phyloP scores from a whole-genome alignment of 164 flowering plant genomes.

The Litsea cubeba region DNA sequence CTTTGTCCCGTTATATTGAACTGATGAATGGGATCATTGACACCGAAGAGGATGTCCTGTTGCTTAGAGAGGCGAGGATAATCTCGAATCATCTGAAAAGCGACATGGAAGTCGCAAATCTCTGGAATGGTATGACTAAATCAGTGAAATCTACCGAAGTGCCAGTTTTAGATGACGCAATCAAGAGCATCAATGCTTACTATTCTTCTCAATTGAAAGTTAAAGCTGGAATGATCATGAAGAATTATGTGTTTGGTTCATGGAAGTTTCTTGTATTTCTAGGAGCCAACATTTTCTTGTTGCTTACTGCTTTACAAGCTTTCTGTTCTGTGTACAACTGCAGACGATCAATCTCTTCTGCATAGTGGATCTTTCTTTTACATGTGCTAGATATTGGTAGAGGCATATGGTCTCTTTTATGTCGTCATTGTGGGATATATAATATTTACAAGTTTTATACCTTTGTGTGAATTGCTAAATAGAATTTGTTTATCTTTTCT shows the following conservation, averaged over 20 bases:
- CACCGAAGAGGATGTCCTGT: constrained; percentile 19
- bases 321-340: constrained; percentile 16
- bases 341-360: neutral
- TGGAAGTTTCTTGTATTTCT: constrained; percentile 12
- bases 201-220: constrained; percentile 10
- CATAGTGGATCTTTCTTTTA: no score
- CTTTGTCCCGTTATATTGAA: constrained; percentile 20
- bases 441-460: no score
- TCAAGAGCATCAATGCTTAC: constrained; percentile 15
- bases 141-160: constrained; percentile 9
- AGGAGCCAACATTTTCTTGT: neutral
- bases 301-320: constrained; percentile 2
- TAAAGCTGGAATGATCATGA: constrained; percentile 1
- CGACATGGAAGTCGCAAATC: constrained; percentile 14
- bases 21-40: constrained; percentile 27
- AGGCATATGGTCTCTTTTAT: no score
- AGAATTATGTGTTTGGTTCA: constrained; percentile 15
- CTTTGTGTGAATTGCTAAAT: no score
- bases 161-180: constrained; percentile 7
- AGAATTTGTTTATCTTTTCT: no score
- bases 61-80: constrained; percentile 17
- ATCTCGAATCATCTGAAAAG: constrained; percentile 13
- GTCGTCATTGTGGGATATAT: no score
- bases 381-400: no score
- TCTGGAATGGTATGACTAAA: constrained; percentile 19